These are phyloP conservation scores for Neonectria hederae DNA, from an alignment of 2,329 filamentous ascomycete genomes.

Conservation along the genomic window DNA sequence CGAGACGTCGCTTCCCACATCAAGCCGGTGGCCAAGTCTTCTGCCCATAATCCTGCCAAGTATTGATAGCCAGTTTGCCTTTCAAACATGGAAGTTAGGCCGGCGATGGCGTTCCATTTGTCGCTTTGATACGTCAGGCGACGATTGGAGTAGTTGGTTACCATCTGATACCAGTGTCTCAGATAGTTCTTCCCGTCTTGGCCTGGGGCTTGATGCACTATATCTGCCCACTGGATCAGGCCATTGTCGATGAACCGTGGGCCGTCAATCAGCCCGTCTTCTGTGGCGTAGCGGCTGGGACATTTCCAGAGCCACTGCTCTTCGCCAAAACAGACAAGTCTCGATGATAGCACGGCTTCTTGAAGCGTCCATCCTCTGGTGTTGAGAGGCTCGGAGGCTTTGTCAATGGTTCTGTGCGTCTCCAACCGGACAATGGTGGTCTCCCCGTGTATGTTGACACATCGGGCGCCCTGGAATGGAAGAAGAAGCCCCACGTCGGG, in stretches of 20 bases:
- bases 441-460: neutral
- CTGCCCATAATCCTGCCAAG: slow-evolving; percentile 1
- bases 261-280: slow-evolving; percentile 2
- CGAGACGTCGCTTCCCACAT: neutral
- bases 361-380: slow-evolving; percentile 8
- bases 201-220: neutral
- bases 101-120: slow-evolving; percentile 2
- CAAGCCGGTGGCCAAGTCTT: slow-evolving; percentile 1
- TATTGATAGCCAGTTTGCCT: neutral
- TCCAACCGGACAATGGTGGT: slow-evolving; percentile 5
- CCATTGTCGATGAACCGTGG: neutral
- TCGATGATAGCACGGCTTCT: neutral
- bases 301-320: slow-evolving; percentile 15
- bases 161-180: slow-evolving; percentile 5
- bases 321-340: slow-evolving; percentile 3
- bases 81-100: neutral
- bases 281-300: slow-evolving; percentile 9
- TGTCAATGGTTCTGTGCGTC: slow-evolving; percentile 2
- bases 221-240: slow-evolving; percentile 4
- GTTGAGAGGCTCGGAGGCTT: slow-evolving; percentile 1
- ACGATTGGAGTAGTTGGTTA: slow-evolving; percentile 1
- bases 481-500: neutral
- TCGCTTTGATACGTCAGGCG: neutral
- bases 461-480: slow-evolving; percentile 1
- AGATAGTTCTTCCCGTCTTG: slow-evolving; percentile 3